Conservation (phyloP, 2,329 filamentous ascomycete species). For the Aureobasidium sp. region DNA sequence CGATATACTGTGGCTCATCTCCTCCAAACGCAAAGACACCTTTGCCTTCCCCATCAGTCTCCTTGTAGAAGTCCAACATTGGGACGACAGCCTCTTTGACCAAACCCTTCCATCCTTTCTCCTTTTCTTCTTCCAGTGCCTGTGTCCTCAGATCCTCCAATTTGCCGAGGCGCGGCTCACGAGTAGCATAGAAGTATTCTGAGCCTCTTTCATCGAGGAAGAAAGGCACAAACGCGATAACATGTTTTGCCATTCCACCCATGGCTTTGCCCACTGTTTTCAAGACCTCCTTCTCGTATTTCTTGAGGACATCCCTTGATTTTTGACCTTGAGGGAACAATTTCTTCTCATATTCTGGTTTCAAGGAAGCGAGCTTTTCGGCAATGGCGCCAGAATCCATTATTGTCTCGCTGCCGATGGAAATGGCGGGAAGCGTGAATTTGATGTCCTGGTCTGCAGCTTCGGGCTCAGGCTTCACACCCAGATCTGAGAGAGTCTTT, state of each 20-base stretch:
- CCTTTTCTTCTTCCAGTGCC: neutral
- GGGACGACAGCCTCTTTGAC: neutral
- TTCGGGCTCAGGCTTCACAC: neutral
- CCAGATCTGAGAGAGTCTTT: neutral
- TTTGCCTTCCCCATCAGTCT: neutral
- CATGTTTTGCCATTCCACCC: neutral
- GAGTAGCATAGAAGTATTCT: neutral
- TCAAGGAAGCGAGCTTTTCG: neutral
- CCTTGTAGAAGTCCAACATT: neutral
- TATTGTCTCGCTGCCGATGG: neutral
- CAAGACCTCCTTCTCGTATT: neutral
- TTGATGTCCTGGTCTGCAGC: neutral
- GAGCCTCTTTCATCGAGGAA: neutral
- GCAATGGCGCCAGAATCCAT: conserved; percentile 5
- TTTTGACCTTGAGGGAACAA: neutral
- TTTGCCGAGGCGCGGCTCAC: neutral
- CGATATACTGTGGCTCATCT: neutral
- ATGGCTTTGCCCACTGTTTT: neutral
- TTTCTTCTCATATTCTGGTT: neutral
- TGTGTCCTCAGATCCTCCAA: neutral
- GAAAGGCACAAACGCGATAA: neutral
- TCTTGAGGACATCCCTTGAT: neutral
- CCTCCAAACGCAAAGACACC: neutral
- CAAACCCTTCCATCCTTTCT: neutral
- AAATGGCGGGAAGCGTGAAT: conserved; percentile 5